Percentiles rank a stretch among this genome's conserved stretches.
Evolutionary conservation across 106 monocot species (phyloP).

Genomic region (Phalaenopsis equestris): DNA sequence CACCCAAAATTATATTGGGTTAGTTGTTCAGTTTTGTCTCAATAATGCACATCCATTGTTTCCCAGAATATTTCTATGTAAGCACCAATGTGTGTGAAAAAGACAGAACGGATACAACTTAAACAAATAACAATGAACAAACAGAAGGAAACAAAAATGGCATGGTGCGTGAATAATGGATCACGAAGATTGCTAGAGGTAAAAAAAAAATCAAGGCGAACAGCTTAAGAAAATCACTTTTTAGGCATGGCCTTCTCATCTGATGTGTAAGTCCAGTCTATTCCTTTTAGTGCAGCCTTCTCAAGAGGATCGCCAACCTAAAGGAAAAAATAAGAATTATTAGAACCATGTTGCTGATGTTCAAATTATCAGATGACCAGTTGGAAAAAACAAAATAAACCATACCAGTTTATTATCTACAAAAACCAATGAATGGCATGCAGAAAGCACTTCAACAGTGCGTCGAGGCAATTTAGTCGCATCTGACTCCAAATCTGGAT

Average conservation of each 20-base stretch:
- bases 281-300: slow-evolving; percentile 94
- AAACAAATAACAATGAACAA: neutral
- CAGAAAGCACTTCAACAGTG: slow-evolving; percentile 68
- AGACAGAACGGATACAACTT: neutral
- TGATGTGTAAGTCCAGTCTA: slow-evolving; percentile 93
- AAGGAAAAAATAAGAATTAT: slow-evolving; percentile 1
- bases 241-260: slow-evolving; percentile 98
- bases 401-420: slow-evolving; percentile 95
- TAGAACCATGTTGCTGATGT: neutral
- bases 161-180: neutral
- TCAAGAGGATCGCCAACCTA: slow-evolving; percentile 99
- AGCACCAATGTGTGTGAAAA: neutral
- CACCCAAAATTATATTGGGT: neutral
- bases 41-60: neutral
- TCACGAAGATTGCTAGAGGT: neutral
- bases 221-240: slow-evolving; percentile 32
- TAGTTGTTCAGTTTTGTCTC: neutral
- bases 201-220: neutral
- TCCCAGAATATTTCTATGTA: neutral
- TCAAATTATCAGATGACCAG: slow-evolving; percentile 2
- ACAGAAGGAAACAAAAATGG: neutral
- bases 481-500: slow-evolving; percentile 70
- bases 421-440: slow-evolving; percentile 98
- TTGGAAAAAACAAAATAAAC: neutral
- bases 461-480: slow-evolving; percentile 51